A percentile compares a stretch with the other conserved stretches of the same genome.
These are phyloP conservation scores for Epichloe baconii DNA, from an alignment of 2,329 filamentous ascomycete species.

Conservation along the genomic window DNA sequence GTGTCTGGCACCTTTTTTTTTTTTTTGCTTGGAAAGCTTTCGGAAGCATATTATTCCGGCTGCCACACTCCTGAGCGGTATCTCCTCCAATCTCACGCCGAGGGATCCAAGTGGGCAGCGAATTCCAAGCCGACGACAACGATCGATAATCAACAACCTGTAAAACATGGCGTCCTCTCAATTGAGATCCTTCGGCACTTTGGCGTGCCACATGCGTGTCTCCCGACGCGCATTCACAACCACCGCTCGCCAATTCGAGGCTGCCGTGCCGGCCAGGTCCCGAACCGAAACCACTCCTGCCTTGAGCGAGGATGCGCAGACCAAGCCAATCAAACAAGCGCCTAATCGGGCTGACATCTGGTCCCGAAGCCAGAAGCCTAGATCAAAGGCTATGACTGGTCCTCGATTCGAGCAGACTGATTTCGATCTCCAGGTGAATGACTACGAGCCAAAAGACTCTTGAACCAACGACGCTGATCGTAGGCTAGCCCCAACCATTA, in stretches of 20 bases:
- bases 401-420: conserved; percentile 96
- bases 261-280: conserved; percentile 26
- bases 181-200: conserved; percentile 30
- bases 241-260: conserved; percentile 34
- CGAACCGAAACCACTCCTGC: conserved; percentile 27
- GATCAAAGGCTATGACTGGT: conserved; percentile 76
- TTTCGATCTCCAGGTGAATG: conserved; percentile 81
- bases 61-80: not conserved
- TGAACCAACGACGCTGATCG: conserved; percentile 9
- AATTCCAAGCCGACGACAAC: conserved; percentile 1
- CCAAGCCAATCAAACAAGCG: conserved; percentile 55
- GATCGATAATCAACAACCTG: not conserved
- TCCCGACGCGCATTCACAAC: conserved; percentile 34
- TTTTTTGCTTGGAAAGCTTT: not conserved
- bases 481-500: conserved; percentile 63
- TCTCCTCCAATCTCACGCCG: not conserved
- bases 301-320: conserved; percentile 27
- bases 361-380: conserved; percentile 74
- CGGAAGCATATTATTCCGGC: conserved; percentile 8
- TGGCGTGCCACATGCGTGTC: conserved; percentile 31
- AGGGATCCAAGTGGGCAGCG: not conserved
- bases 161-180: conserved; percentile 30
- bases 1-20: not conserved
- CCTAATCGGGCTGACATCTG: conserved; percentile 74
- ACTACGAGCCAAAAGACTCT: conserved; percentile 14